Evolutionary conservation across 345 rosid species (phyloP), one percentile per base, ranked within the genome.

Genomic region (Salix arbutifolia): DNA sequence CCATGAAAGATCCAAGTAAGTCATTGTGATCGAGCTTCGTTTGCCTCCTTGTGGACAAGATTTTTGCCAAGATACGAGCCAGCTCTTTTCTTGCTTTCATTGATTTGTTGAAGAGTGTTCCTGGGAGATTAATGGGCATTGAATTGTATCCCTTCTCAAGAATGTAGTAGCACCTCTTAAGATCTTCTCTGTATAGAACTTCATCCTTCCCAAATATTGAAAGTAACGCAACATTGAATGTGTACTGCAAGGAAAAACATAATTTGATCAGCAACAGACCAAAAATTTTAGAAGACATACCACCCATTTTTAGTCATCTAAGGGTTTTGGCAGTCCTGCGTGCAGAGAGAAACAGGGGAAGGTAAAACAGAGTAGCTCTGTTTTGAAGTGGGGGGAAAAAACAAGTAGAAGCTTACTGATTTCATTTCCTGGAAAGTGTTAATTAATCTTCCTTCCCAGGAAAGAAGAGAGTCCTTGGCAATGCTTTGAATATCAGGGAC

Each of bases 81-180:
- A 95, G 86, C 74, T 93, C 92, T 23, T 87, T 91, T 30, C 99
- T 91, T 66, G 99, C 96, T 79, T 84, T 91, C 97, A 95, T 95
- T 4, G 99, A 77, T 82, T 90, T 89, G 91, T 91, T 60, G 86
- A 93, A 93, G 13, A 93, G 92, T 9, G 99, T 96, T 17, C 98
- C 99, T 0, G 99, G 98, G 18, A 96, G 84, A 72, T 93, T 91
- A 9, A 96, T 79, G 19, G 97, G 98, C 98, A 96, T 91, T n/a
- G 99, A 96, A 77, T 96, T 96, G 89, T 96, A 96, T 1, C 97
- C 99, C 74, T 91, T 86, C 76, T 96, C 99, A 12, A 96, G 93
- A 83, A 91, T 82, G 90, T 93, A 91, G 85, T 96, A 96, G 66
- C 94, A 91, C 75, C 88, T 80, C 79, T 91, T 93, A 48, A 93